These are phyloP conservation scores for Actinomortierella ambigua DNA, from an alignment of 371 early-diverging fungal genomes.

Conservation along the genomic window DNA sequence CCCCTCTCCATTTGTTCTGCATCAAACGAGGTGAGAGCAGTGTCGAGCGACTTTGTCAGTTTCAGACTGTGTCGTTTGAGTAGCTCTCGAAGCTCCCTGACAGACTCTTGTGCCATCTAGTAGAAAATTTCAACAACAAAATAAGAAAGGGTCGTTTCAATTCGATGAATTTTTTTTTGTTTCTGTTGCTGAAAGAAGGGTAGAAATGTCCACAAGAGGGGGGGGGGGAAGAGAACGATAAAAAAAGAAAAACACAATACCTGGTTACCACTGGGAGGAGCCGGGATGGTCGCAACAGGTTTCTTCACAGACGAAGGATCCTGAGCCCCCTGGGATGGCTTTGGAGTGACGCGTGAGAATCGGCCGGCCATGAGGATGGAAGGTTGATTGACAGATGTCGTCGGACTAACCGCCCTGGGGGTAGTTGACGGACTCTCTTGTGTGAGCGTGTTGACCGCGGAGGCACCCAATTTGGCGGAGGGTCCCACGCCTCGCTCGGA, in stretches of 20 bases:
- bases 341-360: constrained; percentile 33
- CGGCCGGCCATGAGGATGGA: constrained; percentile 9
- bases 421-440: too few relatives aligned
- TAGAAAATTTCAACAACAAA: too few relatives aligned
- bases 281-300: constrained; percentile 19
- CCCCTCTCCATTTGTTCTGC: constrained; percentile 14
- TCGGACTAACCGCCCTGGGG: too few relatives aligned
- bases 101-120: neutral
- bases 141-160: too few relatives aligned
- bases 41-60: constrained; percentile 17
- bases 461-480: too few relatives aligned
- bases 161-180: too few relatives aligned
- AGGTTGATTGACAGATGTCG: too few relatives aligned
- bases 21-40: constrained; percentile 14
- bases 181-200: neutral
- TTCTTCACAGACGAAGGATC: constrained; percentile 16
- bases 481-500: too few relatives aligned
- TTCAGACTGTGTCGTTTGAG: constrained; percentile 16
- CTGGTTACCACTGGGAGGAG: constrained; percentile 26
- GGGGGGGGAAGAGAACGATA: too few relatives aligned
- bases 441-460: too few relatives aligned
- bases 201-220: neutral
- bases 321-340: neutral
- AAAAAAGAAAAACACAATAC: constrained; percentile 6
- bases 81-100: constrained; percentile 23